Evolutionary conservation across 2,329 filamentous ascomycete species (phyloP), one percentile per base, ranked within the genome.

Genomic region (Fusarium burgessii): DNA sequence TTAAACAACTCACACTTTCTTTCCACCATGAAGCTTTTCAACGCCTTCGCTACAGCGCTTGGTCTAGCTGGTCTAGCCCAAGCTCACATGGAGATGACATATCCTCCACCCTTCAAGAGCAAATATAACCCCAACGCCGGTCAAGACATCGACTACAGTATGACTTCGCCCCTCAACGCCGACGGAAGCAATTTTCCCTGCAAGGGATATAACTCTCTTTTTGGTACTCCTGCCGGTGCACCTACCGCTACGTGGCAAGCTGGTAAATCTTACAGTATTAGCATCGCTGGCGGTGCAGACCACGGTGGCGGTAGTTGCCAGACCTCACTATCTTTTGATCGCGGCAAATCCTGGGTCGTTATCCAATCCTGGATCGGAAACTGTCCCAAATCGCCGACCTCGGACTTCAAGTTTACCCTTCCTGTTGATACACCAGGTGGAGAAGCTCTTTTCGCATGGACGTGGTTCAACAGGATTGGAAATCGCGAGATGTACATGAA

Each of bases 401-500:
- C 84, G 32, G 85, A 80, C 56, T 93, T 91, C 79, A 80, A 85
- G 68, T 94, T 94, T 79, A 87, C 84, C 18, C 82, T 95, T 18
- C 92, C 92, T 5, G 79, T 76, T 80, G 68, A 71, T 7, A 72
- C 68, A 6, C 68, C 68, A 6, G 54, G 33, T 62, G 83, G 80
- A 80, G 86, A 89, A n/a, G 91, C 89, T 55, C 77, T 95, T 29
- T 87, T 95, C 47, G 89, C 89, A 25, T 95, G 93, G 93, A 90
- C 89, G 18, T 93, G 91, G 91, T 91, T 92, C 82, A 94, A 94
- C 84, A 84, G 88, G 71, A 81, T 92, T 38, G 92, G 93, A 25
- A 94, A 94, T 80, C 87, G 92, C 50, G 92, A 95, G 78, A 92
- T 92, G 88, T 96, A 95, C 85, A 93, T 93, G 91, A 93, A 93